Conservation (phyloP, 805 yeast genomes). For the Torulaspora indica region DNA sequence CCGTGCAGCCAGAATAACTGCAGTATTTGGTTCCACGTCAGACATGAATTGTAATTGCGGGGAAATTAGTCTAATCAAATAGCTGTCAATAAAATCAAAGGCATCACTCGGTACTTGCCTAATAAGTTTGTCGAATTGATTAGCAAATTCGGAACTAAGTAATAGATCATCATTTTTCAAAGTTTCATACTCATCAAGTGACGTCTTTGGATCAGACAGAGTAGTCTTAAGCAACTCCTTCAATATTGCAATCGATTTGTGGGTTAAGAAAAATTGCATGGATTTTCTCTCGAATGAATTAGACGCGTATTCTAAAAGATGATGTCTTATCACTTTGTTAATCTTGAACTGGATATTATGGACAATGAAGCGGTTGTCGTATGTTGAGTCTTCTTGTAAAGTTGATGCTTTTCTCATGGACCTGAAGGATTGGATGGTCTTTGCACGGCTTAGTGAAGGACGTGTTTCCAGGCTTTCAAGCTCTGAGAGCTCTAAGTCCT, state of each 20-base stretch:
- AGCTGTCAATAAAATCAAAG: conserved; percentile 46
- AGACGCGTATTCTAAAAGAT: conserved; percentile 44
- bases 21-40: conserved; percentile 43
- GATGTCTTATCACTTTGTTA: conserved; percentile 48
- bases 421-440: conserved; percentile 32
- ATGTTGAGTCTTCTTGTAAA: conserved; percentile 33
- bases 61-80: conserved; percentile 49
- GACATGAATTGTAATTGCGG: conserved; percentile 59
- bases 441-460: conserved; percentile 15
- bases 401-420: conserved; percentile 32
- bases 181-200: conserved; percentile 21
- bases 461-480: background rate
- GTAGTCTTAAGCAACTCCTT: conserved; percentile 37
- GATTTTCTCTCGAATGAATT: conserved; percentile 43
- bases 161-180: conserved; percentile 16
- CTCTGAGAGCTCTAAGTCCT: conserved; percentile 1
- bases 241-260: conserved; percentile 47
- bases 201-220: conserved; percentile 19
- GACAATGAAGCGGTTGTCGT: conserved; percentile 54
- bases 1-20: conserved; percentile 50
- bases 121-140: conserved; percentile 46
- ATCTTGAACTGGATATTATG: conserved; percentile 54
- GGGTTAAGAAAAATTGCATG: conserved; percentile 43
- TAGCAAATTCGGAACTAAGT: conserved; percentile 36
- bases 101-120: conserved; percentile 38